Evolutionary conservation across 2,329 filamentous ascomycete genomes (phyloP), one percentile per base, ranked within the genome.

Genomic region (Epicoccum sorghinum): DNA sequence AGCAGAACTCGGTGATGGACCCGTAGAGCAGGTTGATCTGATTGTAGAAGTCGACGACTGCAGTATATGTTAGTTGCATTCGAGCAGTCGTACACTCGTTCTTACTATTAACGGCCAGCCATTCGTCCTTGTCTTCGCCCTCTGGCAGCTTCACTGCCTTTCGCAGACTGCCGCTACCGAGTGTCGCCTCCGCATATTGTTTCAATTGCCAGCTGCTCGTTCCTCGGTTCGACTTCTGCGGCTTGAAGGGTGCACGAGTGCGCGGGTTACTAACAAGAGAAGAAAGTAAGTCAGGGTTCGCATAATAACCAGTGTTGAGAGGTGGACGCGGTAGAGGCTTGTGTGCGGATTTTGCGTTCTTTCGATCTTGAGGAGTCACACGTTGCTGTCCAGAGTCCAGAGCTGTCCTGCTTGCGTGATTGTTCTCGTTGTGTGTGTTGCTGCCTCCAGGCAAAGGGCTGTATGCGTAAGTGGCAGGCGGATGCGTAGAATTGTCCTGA

Each of bases 21-120:
- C 96, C 96, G 75, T 99, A 99, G 55, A 99, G 88, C 32, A 99
- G 85, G 79, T 99, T 99, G 82, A 99, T 96, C 78, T 99, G 95
- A 81, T 99, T 99, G 86, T 99, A 99, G 78, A 99, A 99, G 78
- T 99, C 95, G 80, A 99, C 95, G 80, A 99, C 93, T 96, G 42
- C n/a, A 9, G 27, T 10, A 8, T n/a, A 25, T 27, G 23, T 67
- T 37, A 61, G 59, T 33, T n/a, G 41, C 23, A 6, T 22, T 40
- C 30, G 37, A 23, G 9, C 27, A 29, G 27, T 29, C 9, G 25
- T 14, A 25, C 37, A 65, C 32, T 10, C 25, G 18, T 22, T 24
- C 86, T 67, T 80, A 96, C 93, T 90, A 79, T 99, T 99, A 67
- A 99, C 95, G 25, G 95, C 95, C 58, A 99, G 79, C 95, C 95